Evolutionary conservation across 306 rosid species (phyloP).

Genomic region (Dalbergia cultrata): DNA sequence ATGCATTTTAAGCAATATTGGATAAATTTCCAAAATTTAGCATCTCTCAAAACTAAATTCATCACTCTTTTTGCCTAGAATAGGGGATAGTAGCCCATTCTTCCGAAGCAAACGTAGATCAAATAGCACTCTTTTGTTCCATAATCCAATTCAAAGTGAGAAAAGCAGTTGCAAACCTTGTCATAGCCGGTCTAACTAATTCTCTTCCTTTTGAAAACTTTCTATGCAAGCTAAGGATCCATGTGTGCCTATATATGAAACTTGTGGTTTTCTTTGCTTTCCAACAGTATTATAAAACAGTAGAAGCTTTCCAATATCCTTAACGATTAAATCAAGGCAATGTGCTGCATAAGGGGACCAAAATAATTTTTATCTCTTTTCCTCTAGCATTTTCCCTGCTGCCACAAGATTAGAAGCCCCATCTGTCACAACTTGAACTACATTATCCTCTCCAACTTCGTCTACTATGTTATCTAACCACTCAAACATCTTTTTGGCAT

Average conservation of each 20-base stretch:
- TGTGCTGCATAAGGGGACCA: background rate
- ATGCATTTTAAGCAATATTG: too few species aligned
- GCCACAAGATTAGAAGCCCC: too few species aligned
- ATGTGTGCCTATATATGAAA: background rate
- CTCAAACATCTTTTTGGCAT: background rate
- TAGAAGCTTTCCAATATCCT: background rate
- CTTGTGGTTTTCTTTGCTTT: background rate
- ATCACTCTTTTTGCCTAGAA: too few species aligned
- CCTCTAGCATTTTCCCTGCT: background rate
- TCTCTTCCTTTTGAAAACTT: background rate
- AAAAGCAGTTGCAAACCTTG: constrained; percentile 9
- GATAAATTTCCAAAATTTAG: too few species aligned
- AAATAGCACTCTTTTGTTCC: background rate
- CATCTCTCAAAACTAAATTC: too few species aligned
- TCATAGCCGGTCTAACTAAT: background rate
- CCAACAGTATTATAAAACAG: background rate
- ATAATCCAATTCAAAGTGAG: background rate
- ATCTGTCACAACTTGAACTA: too few species aligned
- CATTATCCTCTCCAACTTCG: background rate
- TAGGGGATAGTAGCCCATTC: background rate
- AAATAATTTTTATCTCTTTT: background rate
- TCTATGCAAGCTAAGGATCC: background rate
- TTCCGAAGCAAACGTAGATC: background rate
- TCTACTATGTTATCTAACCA: background rate
- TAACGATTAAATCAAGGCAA: background rate